phyloP scores from a whole-genome alignment of 768 basidiomycete genomes.

The Candolleomyces eurysporus region DNA sequence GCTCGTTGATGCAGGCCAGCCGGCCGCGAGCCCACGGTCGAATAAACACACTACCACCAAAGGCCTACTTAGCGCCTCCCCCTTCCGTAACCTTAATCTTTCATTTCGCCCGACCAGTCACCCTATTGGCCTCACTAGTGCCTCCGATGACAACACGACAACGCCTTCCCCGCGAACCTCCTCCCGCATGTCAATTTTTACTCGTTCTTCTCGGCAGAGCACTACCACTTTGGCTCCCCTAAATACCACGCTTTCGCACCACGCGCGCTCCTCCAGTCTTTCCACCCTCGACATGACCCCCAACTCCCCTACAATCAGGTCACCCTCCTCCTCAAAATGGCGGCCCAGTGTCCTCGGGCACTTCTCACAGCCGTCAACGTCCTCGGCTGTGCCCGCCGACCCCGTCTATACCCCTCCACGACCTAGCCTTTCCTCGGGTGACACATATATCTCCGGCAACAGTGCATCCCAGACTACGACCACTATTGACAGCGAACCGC shows the following conservation, averaged over 20 bases:
- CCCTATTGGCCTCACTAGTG: constrained; percentile 32
- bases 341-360: constrained; percentile 67
- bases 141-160: constrained; percentile 29
- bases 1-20: constrained; percentile 8
- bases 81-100: constrained; percentile 44
- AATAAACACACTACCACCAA: constrained; percentile 33
- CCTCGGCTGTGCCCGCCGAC: constrained; percentile 40
- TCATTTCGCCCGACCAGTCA: constrained; percentile 40
- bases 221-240: constrained; percentile 24
- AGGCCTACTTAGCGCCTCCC: constrained; percentile 32
- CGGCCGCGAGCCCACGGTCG: constrained; percentile 24
- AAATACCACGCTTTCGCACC: constrained; percentile 21
- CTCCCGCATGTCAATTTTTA: constrained; percentile 46
- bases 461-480: constrained; percentile 50
- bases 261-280: constrained; percentile 50
- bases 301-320: constrained; percentile 14
- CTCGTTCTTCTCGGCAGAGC: constrained; percentile 33
- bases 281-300: constrained; percentile 36
- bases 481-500: constrained; percentile 41
- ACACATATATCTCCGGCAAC: constrained; percentile 48
- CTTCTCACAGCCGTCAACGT: constrained; percentile 51
- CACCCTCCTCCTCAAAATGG: constrained; percentile 43
- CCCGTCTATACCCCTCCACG: constrained; percentile 23
- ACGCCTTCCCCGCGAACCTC: constrained; percentile 22
- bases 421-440: constrained; percentile 51